phyloP scores from a whole-genome alignment of 2,329 filamentous ascomycete species.

The Davidsoniella virescens region DNA sequence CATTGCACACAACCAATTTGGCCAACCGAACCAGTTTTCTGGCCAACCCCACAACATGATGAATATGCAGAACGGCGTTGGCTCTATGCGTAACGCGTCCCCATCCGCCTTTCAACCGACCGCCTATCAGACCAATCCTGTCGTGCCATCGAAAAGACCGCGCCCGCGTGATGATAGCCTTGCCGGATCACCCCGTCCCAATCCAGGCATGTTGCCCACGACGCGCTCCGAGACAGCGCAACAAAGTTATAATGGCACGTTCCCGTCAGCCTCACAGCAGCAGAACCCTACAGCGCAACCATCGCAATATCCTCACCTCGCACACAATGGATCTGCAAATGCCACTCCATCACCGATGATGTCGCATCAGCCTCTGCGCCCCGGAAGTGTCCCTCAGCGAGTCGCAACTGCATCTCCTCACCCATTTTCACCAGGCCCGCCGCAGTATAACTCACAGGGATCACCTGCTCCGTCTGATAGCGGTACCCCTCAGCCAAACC shows the following conservation, averaged over 20 bases:
- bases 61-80: constrained; percentile 22
- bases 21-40: constrained; percentile 40
- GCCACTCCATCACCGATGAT: constrained; percentile 89
- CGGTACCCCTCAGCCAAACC: constrained; percentile 56
- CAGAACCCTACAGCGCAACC: constrained; percentile 23
- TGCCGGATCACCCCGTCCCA: constrained; percentile 64
- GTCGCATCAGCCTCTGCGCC: constrained; percentile 63
- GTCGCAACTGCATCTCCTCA: constrained; percentile 88
- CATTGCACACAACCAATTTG: constrained; percentile 44
- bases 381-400: constrained; percentile 56
- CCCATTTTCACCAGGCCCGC: constrained; percentile 64
- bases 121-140: constrained; percentile 66
- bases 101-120: constrained; percentile 56
- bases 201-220: constrained; percentile 54
- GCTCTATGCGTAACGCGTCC: constrained; percentile 67
- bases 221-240: constrained; percentile 89
- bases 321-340: constrained; percentile 63
- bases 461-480: constrained; percentile 67
- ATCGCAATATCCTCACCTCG: constrained; percentile 67
- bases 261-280: background rate
- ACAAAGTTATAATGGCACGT: constrained; percentile 28
- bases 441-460: constrained; percentile 54
- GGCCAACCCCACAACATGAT: constrained; percentile 23
- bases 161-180: constrained; percentile 71
- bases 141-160: constrained; percentile 80